A percentile compares a stretch with the other conserved stretches of the same genome.
These are phyloP conservation scores for Thermothielavioides terrestris DNA, from an alignment of 495 filamentous ascomycete species.

Conservation along the genomic window DNA sequence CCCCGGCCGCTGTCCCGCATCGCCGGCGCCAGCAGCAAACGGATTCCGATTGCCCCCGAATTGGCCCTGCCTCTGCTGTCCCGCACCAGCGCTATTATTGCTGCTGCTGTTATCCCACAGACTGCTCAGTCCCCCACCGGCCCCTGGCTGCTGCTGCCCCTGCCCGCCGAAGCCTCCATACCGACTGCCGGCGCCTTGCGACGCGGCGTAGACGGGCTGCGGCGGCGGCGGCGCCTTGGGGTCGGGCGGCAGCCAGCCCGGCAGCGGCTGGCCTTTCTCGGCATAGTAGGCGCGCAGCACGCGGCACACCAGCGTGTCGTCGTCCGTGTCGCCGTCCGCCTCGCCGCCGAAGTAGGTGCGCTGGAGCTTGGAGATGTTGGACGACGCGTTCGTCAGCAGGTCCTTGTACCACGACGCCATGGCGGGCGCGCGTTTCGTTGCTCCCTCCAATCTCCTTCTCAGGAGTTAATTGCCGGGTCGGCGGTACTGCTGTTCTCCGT, in stretches of 20 bases:
- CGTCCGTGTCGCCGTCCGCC: conserved; percentile 84
- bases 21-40: conserved; percentile 8
- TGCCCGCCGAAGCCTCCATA: conserved; percentile 42
- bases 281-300: conserved; percentile 92
- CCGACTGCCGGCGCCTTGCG: conserved; percentile 43
- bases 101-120: conserved; percentile 64
- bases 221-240: conserved; percentile 58
- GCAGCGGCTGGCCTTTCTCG: conserved; percentile 77
- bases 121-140: conserved; percentile 48
- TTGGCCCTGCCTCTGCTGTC: conserved; percentile 21
- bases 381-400: conserved; percentile 69
- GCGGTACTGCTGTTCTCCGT: too few relatives aligned
- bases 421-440: conserved; percentile 4
- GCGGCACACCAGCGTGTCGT: conserved; percentile 89
- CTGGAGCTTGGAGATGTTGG: conserved; percentile 71
- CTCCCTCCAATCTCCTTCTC: too few relatives aligned
- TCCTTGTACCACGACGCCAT: conserved; percentile 77
- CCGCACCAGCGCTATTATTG: conserved; percentile 46
- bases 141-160: conserved; percentile 28
- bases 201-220: conserved; percentile 37
- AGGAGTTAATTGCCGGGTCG: too few relatives aligned
- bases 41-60: conserved; percentile 19
- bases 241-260: conserved; percentile 81
- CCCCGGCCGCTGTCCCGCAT: conserved; percentile 1
- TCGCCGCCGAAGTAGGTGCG: conserved; percentile 69